Evolutionary conservation across 176 grass and related monocot species (phyloP).

Genomic region (Guadua angustifolia): DNA sequence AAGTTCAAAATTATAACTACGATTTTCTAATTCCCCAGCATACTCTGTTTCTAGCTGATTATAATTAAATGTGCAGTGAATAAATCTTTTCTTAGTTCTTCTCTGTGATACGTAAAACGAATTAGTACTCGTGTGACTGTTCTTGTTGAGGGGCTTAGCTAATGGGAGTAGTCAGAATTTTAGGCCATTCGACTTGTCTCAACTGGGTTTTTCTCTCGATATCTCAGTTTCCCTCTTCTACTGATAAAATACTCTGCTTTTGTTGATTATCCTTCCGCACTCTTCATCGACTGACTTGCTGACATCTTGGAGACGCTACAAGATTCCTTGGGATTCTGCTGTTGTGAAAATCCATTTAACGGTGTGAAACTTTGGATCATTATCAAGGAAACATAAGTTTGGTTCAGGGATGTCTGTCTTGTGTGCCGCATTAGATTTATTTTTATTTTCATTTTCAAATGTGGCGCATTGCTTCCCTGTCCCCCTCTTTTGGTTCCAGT

Average conservation of each 20-base stretch:
- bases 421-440: neutral
- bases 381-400: neutral
- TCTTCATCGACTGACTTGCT: neutral
- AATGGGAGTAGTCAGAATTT: neutral
- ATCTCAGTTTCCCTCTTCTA: neutral
- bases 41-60: neutral
- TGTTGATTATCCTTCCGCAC: slow-evolving; percentile 6
- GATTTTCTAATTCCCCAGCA: neutral
- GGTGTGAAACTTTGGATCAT: neutral
- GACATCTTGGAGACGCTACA: neutral
- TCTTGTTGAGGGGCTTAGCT: neutral
- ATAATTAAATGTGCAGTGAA: neutral
- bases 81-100: neutral
- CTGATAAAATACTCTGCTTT: neutral
- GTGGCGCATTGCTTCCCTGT: neutral
- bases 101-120: neutral
- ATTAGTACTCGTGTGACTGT: neutral
- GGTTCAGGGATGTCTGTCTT: neutral
- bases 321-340: neutral
- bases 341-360: slow-evolving; percentile 1
- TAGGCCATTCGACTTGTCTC: neutral
- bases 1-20: neutral
- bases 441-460: neutral
- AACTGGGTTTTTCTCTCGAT: neutral
- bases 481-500: neutral